Evolutionary conservation across 768 basidiomycete species (phyloP).

Genomic region (Flagelloscypha sp.): DNA sequence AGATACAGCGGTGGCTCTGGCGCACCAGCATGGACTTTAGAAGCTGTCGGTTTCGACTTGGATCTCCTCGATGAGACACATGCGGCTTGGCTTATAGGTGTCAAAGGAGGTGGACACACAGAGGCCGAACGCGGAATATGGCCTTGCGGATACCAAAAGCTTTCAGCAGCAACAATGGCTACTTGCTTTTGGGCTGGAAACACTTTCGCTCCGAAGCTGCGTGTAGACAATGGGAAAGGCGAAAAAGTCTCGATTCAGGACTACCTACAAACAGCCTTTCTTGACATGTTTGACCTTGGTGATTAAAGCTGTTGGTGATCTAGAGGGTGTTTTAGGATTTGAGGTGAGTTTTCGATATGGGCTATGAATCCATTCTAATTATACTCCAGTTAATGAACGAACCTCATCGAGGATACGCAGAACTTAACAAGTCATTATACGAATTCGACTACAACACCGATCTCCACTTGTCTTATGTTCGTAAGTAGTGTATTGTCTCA

Average conservation of each 20-base stretch:
- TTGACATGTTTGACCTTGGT: conserved; percentile 70
- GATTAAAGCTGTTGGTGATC: conserved; percentile 56
- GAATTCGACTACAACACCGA: conserved; percentile 92
- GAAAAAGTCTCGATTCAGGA: conserved; percentile 60
- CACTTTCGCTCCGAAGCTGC: conserved; percentile 72
- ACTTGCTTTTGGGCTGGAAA: conserved; percentile 94
- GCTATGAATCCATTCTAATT: neutral
- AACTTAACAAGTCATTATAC: conserved; percentile 72
- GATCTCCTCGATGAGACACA: conserved; percentile 70
- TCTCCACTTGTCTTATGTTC: conserved; percentile 73
- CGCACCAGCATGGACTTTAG: conserved; percentile 93
- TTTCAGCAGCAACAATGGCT: conserved; percentile 89
- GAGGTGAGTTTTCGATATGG: conserved; percentile 46
- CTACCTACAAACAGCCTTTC: conserved; percentile 75
- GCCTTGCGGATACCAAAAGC: conserved; percentile 92
- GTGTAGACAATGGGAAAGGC: conserved; percentile 37
- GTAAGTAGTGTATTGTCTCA: conserved; percentile 35
- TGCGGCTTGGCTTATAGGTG: conserved; percentile 81
- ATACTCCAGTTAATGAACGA: conserved; percentile 77
- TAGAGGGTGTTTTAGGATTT: conserved; percentile 81
- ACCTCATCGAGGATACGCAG: conserved; percentile 89
- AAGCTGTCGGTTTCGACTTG: conserved; percentile 79
- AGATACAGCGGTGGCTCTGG: conserved; percentile 92
- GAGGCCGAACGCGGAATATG: conserved; percentile 79
- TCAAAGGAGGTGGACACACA: conserved; percentile 65